phyloP scores from a whole-genome alignment of 768 basidiomycete species.

The Kwoniella heveanensis region DNA sequence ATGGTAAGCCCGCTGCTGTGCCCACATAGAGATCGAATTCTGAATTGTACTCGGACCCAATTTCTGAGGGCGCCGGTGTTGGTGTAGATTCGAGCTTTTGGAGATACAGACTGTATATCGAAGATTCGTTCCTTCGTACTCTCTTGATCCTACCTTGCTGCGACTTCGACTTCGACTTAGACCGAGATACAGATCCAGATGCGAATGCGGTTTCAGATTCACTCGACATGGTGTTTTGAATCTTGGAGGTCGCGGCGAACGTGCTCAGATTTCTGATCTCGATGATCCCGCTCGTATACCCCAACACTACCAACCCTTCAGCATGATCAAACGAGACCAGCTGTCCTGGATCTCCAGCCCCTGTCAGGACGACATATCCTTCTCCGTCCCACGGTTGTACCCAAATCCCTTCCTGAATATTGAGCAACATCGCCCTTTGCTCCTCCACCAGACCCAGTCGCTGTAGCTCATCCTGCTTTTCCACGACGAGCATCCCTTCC shows the following conservation, averaged over 20 bases:
- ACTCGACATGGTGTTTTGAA: too few relatives aligned
- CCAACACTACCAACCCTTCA: constrained; percentile 63
- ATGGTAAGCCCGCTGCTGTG: constrained; percentile 49
- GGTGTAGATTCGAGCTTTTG: background rate
- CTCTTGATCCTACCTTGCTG: constrained; percentile 8
- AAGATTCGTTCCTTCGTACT: constrained; percentile 45
- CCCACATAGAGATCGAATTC: constrained; percentile 42
- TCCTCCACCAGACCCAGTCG: constrained; percentile 18
- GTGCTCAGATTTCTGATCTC: constrained; percentile 64
- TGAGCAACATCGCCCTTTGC: constrained; percentile 19
- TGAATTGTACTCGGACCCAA: constrained; percentile 9
- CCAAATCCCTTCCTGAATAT: constrained; percentile 28
- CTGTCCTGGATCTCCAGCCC: constrained; percentile 26
- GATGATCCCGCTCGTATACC: constrained; percentile 64
- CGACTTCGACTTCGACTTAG: too few relatives aligned
- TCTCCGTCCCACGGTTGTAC: constrained; percentile 11
- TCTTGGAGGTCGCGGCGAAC: constrained; percentile 46
- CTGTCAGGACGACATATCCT: constrained; percentile 13
- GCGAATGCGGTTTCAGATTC: background rate
- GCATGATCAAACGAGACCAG: constrained; percentile 62
- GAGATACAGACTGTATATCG: constrained; percentile 39
- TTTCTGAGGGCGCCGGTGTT: background rate
- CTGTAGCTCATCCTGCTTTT: constrained; percentile 19
- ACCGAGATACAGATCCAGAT: background rate
- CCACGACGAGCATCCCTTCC: constrained; percentile 31